Conservation (phyloP, 441 rosid species). For the Pelargonium myrrhifolium region DNA sequence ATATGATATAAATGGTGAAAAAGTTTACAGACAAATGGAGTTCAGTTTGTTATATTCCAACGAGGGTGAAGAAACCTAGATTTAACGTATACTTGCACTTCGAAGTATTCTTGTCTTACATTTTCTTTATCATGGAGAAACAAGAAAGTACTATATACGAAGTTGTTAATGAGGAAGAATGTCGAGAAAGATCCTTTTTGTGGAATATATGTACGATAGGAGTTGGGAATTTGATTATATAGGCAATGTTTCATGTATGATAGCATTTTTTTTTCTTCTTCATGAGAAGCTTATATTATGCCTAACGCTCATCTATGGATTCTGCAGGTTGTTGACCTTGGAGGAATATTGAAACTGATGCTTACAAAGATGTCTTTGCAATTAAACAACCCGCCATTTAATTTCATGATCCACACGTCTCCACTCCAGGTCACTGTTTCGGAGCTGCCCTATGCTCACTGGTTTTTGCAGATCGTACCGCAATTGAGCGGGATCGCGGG, state of each 20-base stretch:
- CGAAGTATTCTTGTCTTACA: not conserved
- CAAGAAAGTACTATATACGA: not conserved
- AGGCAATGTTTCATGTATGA: too few species aligned
- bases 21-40: too few species aligned
- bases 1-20: too few species aligned
- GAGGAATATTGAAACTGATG: constrained; percentile 58
- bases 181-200: too few species aligned
- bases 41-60: too few species aligned
- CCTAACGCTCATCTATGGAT: constrained; percentile 4
- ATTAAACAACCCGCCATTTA: constrained; percentile 63
- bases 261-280: not conserved
- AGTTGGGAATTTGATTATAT: too few species aligned
- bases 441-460: constrained; percentile 47
- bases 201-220: too few species aligned
- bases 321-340: constrained; percentile 70
- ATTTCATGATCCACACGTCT: constrained; percentile 84
- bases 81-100: not conserved
- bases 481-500: constrained; percentile 64
- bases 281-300: not conserved
- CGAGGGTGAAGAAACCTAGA: not conserved
- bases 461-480: constrained; percentile 78
- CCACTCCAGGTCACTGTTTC: constrained; percentile 40
- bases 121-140: not conserved
- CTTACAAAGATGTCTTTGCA: constrained; percentile 56
- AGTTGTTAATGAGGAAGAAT: not conserved